These are phyloP conservation scores for Geranium rotundifolium DNA, from an alignment of 345 rosid genomes.

Conservation along the genomic window DNA sequence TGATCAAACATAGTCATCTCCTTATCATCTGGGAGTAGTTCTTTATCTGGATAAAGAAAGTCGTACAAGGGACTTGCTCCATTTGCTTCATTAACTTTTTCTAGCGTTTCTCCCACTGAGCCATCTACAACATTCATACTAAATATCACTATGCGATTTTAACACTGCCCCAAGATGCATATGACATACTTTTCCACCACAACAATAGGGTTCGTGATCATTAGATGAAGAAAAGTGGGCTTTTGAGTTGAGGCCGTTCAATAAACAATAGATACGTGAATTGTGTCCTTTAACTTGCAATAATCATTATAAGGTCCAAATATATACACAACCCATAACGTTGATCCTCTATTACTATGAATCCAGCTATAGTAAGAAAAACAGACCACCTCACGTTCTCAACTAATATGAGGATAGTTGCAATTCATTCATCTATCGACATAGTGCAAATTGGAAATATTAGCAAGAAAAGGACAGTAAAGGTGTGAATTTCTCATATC, in stretches of 20 bases:
- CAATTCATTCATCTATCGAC: no score
- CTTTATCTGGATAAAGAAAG: slow-evolving; percentile 79
- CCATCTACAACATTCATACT: slow-evolving; percentile 26
- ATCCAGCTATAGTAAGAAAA: no score
- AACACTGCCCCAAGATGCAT: neutral
- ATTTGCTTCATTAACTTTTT: slow-evolving; percentile 26
- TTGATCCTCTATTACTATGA: no score
- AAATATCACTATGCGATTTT: neutral
- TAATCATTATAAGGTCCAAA: neutral
- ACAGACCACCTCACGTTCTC: no score
- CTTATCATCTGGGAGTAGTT: slow-evolving; percentile 87
- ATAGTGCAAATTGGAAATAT: no score
- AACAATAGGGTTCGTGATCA: neutral
- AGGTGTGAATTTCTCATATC: no score
- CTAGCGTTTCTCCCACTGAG: slow-evolving; percentile 20
- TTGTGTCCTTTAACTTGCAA: neutral
- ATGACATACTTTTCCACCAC: neutral
- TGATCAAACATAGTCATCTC: slow-evolving; percentile 97
- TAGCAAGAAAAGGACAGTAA: no score
- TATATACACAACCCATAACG: no score
- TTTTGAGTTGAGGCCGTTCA: no score
- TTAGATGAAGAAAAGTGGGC: neutral
- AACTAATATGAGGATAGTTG: no score
- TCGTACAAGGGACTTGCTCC: slow-evolving; percentile 42
- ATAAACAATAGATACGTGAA: neutral